Evolutionary conservation across 352 stramenopile species (phyloP), one percentile per base, ranked within the genome.

Genomic region (Phytophthora quininea): DNA sequence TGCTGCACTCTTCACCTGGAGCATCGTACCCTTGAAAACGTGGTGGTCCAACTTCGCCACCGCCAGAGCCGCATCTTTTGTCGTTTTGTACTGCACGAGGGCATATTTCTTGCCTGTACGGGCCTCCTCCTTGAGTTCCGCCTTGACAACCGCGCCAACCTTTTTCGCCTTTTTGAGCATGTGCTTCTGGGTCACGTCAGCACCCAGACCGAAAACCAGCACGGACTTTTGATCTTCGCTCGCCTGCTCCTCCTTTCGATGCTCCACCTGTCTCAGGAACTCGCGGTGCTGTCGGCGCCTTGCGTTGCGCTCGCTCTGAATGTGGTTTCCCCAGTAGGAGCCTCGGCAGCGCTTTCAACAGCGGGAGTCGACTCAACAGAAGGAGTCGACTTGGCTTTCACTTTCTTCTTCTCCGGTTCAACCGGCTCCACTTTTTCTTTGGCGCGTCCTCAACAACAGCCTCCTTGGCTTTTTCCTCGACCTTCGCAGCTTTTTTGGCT

Each of bases 131-230:
- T 92, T 89, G 9, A 92, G 68, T 38, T 91, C 79, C 2, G 92
- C 73, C 15, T 77, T 88, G 6, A 61, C 62, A 8, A 85, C 79
- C 5, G 74, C 53, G 1, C 77, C 87, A 35, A 93, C 73, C 62
- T 93, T 93, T 62, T 92, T 93, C 42, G 77, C 76, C 57, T 91
- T 92, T 68, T 93, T 93, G n/a, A 77, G 79, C 48, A 95, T 59
- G 56, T 88, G 81, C 65, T 95, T 95, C 62, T 91, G 73, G 4
- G 80, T 91, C 57, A 93, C 82, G 53, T 81, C 74, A n/a, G 69
- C 64, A 42, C 84, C 79, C 12, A 95, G 54, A 1, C 86, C 86
- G 67, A 90, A 95, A 35, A 95, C 76, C 60, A 91, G 64, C 24
- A 95, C 71, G 24, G 88, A 89, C 58, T 92, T 95, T 24, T 93